Evolutionary conservation across 192 early-diverging fungal species (phyloP).

Genomic region (Umbelopsis ramanniana): DNA sequence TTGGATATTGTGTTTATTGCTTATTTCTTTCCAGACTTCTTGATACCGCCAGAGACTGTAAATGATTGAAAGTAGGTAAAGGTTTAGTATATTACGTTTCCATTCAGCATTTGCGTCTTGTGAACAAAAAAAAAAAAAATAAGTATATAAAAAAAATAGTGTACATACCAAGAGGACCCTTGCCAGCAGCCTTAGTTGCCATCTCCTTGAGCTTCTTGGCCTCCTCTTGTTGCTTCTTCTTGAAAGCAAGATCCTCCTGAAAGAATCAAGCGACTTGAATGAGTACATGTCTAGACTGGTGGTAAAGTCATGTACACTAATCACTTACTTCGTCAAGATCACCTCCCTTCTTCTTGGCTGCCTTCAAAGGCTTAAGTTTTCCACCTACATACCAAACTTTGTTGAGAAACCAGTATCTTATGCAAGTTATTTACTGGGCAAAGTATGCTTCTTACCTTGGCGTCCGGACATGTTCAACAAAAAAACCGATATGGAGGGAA

Average conservation of each 20-base stretch:
- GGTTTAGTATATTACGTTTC: too few species aligned
- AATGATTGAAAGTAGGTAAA: background rate
- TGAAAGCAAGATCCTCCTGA: constrained; percentile 76
- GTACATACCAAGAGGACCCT: constrained; percentile 63
- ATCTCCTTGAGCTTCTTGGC: constrained; percentile 77
- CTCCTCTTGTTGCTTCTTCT: constrained; percentile 81
- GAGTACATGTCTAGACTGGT: background rate
- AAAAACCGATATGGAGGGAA: background rate
- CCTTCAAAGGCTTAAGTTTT: constrained; percentile 90
- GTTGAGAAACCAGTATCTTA: background rate
- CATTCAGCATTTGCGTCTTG: too few species aligned
- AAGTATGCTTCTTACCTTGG: constrained; percentile 48
- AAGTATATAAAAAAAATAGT: background rate
- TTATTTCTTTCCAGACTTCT: constrained; percentile 81
- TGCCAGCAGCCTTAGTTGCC: constrained; percentile 66
- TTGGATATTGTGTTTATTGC: constrained; percentile 11
- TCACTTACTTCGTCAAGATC: constrained; percentile 66
- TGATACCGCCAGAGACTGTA: constrained; percentile 68
- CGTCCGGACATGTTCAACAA: constrained; percentile 55
- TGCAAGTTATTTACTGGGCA: background rate
- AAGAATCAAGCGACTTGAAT: background rate
- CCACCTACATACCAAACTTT: constrained; percentile 54
- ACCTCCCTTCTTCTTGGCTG: constrained; percentile 67
- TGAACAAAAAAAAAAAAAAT: too few species aligned
- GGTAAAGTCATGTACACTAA: too few species aligned